Conservation (phyloP, 2,329 filamentous ascomycete genomes). For the Pyrenophora teres region DNA sequence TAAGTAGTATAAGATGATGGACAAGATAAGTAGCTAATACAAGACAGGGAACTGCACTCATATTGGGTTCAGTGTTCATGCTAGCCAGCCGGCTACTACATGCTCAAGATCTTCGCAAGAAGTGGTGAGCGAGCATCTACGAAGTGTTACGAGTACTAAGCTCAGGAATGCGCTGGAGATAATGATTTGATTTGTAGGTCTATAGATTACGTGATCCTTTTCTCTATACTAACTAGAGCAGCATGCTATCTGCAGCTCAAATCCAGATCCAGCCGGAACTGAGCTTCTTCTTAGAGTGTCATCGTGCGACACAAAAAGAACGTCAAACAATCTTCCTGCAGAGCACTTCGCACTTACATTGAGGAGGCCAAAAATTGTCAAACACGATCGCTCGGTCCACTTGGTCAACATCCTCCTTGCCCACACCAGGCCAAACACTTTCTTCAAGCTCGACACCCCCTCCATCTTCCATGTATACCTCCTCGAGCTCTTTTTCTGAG, state of each 20-base stretch:
- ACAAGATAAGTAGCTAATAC: background rate
- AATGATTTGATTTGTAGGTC: too few relatives aligned
- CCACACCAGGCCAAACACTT: background rate
- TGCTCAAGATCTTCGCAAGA: conserved; percentile 16
- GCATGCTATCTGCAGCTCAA: too few relatives aligned
- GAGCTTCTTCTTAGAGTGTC: too few relatives aligned
- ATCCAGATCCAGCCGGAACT: too few relatives aligned
- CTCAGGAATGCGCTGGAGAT: too few relatives aligned
- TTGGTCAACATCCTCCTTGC: background rate
- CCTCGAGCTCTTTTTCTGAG: conserved; percentile 13
- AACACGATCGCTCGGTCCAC: background rate
- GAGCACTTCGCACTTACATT: conserved; percentile 16
- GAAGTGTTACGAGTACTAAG: too few relatives aligned
- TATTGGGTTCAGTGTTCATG: conserved; percentile 25
- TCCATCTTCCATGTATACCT: conserved; percentile 22
- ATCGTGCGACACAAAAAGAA: too few relatives aligned
- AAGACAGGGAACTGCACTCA: conserved; percentile 20
- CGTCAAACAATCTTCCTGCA: conserved; percentile 2
- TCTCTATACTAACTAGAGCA: too few relatives aligned
- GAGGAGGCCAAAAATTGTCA: conserved; percentile 19
- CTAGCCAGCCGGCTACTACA: conserved; percentile 26
- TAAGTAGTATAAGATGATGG: conserved; percentile 7
- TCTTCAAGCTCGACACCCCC: conserved; percentile 25
- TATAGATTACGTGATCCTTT: too few relatives aligned
- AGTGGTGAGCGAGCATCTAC: conserved; percentile 9